A percentile compares a stretch with the other conserved stretches of the same genome.
Conservation (phyloP, 2,329 filamentous ascomycete species). For the Aspergillus hiratsukae region DNA sequence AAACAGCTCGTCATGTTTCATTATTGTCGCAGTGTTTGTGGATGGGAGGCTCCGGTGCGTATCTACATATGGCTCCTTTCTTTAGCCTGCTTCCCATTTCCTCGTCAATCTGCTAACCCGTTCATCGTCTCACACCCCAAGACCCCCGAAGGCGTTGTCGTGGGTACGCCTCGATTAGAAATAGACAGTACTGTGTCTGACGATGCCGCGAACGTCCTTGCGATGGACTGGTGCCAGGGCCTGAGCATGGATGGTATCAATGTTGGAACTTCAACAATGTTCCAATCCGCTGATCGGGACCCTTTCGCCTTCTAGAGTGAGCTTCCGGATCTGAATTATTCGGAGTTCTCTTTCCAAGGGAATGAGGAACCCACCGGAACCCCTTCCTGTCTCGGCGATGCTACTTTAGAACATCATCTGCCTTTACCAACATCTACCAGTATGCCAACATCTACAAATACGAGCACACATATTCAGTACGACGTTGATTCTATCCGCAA, state of each 20-base stretch:
- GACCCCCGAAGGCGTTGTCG: slow-evolving; percentile 12
- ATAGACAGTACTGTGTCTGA: not conserved
- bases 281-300: not conserved
- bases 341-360: no score
- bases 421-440: no score
- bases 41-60: slow-evolving; percentile 7
- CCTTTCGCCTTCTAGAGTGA: not conserved
- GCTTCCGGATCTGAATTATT: no score
- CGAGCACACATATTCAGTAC: no score
- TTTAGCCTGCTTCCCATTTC: no score
- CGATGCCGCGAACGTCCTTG: not conserved
- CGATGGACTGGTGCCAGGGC: not conserved
- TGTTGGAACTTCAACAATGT: not conserved
- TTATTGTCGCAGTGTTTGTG: slow-evolving; percentile 8
- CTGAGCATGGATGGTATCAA: not conserved
- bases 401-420: no score
- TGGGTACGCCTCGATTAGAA: slow-evolving; percentile 9
- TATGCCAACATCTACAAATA: no score
- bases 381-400: no score
- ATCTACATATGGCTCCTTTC: not conserved
- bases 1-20: slow-evolving; percentile 14
- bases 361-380: no score
- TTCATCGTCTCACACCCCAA: slow-evolving; percentile 7
- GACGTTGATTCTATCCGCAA: no score
- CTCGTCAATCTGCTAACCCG: not conserved